Conservation (phyloP, 176 grass and related monocot genomes). For the Bothriochloa decipiens region DNA sequence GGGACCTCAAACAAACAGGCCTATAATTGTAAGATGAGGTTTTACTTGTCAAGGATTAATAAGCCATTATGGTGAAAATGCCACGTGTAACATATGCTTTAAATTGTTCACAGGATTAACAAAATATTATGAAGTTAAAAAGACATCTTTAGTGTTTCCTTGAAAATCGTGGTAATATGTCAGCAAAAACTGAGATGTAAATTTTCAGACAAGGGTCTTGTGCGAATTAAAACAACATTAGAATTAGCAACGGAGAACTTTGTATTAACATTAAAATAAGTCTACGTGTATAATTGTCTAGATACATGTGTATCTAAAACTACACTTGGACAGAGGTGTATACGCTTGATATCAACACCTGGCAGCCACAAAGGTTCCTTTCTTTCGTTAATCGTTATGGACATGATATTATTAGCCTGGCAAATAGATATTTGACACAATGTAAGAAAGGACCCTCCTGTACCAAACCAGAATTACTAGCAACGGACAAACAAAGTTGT, state of each 20-base stretch:
- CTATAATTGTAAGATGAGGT: too few species aligned
- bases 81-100: neutral
- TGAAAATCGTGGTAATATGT: neutral
- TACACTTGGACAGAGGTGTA: neutral
- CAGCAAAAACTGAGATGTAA: neutral
- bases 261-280: neutral
- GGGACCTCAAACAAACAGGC: too few species aligned
- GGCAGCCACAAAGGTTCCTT: neutral
- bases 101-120: neutral
- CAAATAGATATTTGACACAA: too few species aligned
- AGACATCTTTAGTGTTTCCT: neutral
- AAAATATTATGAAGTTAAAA: neutral
- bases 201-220: neutral
- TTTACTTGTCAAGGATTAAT: too few species aligned
- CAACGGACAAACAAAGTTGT: conserved; percentile 9
- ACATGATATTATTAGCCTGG: too few species aligned
- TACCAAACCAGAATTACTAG: neutral
- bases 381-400: neutral
- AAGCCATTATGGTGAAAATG: too few species aligned
- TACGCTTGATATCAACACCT: neutral
- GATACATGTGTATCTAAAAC: neutral
- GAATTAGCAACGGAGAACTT: neutral
- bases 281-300: neutral
- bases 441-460: neutral
- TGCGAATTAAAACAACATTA: neutral